phyloP scores from a whole-genome alignment of 192 early-diverging fungal species.

The Coemansia sp. region DNA sequence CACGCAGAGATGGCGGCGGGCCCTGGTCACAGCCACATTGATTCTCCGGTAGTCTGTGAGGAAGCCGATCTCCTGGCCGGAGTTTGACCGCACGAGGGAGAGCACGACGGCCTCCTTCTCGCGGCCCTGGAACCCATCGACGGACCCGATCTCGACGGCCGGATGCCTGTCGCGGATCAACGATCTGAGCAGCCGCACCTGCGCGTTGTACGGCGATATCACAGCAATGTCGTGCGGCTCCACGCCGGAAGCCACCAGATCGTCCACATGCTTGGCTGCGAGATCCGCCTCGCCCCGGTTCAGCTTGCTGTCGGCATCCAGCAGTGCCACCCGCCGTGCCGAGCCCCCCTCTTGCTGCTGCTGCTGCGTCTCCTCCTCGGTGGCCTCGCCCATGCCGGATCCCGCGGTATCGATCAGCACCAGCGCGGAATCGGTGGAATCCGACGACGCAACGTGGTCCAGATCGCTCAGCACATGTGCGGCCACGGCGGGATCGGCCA shows the following conservation, averaged over 20 bases:
- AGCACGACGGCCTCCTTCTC: conserved; percentile 88
- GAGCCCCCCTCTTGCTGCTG: neutral
- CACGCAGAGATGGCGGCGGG: conserved; percentile 82
- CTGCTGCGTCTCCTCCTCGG: conserved; percentile 11
- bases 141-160: conserved; percentile 75
- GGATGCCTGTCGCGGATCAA: conserved; percentile 59
- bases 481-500: conserved; percentile 64
- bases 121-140: conserved; percentile 91
- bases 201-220: conserved; percentile 85
- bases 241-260: conserved; percentile 67
- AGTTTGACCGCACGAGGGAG: conserved; percentile 80
- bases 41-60: conserved; percentile 76
- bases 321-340: conserved; percentile 1
- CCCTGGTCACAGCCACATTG: conserved; percentile 90
- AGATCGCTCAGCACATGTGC: conserved; percentile 68
- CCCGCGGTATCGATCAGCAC: conserved; percentile 73
- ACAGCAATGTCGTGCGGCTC: conserved; percentile 68
- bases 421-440: conserved; percentile 61
- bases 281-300: conserved; percentile 79
- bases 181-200: conserved; percentile 61
- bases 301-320: conserved; percentile 61
- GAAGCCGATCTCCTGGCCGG: conserved; percentile 78
- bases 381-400: conserved; percentile 41
- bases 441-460: conserved; percentile 58
- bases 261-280: conserved; percentile 62